These are phyloP conservation scores for Tulasnella sp. DNA, from an alignment of 768 basidiomycete genomes.

Conservation along the genomic window DNA sequence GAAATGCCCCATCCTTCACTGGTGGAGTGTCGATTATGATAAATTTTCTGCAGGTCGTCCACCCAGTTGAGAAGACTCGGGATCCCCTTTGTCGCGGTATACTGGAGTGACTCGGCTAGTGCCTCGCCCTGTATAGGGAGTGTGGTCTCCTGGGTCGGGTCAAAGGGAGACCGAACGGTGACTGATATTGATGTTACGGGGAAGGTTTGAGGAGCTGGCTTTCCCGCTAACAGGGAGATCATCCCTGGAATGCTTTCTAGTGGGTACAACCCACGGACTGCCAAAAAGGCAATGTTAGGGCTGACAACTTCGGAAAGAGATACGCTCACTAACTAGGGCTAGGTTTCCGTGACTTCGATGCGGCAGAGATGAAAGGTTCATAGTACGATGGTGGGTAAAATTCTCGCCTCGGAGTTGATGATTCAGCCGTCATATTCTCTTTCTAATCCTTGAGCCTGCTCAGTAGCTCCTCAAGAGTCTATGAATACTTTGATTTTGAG, in stretches of 20 bases:
- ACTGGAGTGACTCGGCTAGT: slow-evolving; percentile 58
- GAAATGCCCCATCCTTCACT: slow-evolving; percentile 64
- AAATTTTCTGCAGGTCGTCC: slow-evolving; percentile 51
- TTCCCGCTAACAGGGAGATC: slow-evolving; percentile 78
- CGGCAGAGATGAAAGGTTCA: too few species aligned
- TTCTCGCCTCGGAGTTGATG: too few species aligned
- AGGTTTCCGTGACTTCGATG: too few species aligned
- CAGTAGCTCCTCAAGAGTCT: too few species aligned
- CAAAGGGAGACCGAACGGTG: slow-evolving; percentile 37
- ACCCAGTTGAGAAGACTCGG: slow-evolving; percentile 58
- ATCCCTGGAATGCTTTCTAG: slow-evolving; percentile 68
- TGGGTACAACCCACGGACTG: slow-evolving; percentile 56
- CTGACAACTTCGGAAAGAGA: too few species aligned
- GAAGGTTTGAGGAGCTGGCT: slow-evolving; percentile 84
- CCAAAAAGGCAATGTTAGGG: too few species aligned
- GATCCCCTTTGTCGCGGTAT: slow-evolving; percentile 62
- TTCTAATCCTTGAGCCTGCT: too few species aligned
- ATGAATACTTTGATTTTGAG: too few species aligned
- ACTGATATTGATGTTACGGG: slow-evolving; percentile 77
- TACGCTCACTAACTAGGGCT: too few species aligned
- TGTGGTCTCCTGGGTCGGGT: slow-evolving; percentile 34
- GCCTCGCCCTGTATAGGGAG: slow-evolving; percentile 47
- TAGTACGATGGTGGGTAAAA: too few species aligned
- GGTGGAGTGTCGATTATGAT: slow-evolving; percentile 46
- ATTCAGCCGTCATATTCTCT: too few species aligned